phyloP scores from a whole-genome alignment of 1,284 basidiomycete genomes.

The Ceratobasidium sp. region DNA sequence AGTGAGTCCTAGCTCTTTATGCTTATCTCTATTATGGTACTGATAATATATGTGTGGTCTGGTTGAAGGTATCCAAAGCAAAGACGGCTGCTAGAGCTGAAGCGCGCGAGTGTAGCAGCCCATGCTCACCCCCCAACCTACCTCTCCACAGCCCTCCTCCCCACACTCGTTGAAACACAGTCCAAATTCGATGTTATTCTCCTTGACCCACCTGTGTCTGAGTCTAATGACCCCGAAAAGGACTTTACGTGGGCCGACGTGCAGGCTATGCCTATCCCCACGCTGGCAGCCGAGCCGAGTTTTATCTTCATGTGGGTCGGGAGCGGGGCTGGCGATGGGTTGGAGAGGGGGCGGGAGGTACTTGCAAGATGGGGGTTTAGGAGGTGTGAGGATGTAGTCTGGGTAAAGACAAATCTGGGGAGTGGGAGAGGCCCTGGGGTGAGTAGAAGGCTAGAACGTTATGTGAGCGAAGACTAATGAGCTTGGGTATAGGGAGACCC shows the following conservation, averaged over 20 bases:
- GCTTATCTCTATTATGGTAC: not conserved
- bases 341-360: constrained; percentile 92
- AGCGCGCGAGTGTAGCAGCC: constrained; percentile 73
- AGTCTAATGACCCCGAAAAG: constrained; percentile 55
- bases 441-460: constrained; percentile 51
- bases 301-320: constrained; percentile 99
- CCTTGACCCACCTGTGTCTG: constrained; percentile 88
- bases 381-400: constrained; percentile 95
- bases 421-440: constrained; percentile 79
- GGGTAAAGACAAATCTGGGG: constrained; percentile 89
- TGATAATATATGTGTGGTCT: too few relatives aligned
- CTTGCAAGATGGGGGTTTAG: constrained; percentile 95
- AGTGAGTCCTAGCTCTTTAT: constrained; percentile 67
- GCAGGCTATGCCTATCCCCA: constrained; percentile 82
- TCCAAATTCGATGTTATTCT: constrained; percentile 93
- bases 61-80: constrained; percentile 86
- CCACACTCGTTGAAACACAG: constrained; percentile 29
- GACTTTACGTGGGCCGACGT: constrained; percentile 84
- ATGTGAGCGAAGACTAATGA: not conserved
- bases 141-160: constrained; percentile 64
- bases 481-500: constrained; percentile 69
- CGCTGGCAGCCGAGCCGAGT: constrained; percentile 87
- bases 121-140: constrained; percentile 69
- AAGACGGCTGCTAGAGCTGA: constrained; percentile 79
- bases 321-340: constrained; percentile 86